phyloP scores from a whole-genome alignment of 2,329 filamentous ascomycete genomes.

The Pseudonectria buxi region DNA sequence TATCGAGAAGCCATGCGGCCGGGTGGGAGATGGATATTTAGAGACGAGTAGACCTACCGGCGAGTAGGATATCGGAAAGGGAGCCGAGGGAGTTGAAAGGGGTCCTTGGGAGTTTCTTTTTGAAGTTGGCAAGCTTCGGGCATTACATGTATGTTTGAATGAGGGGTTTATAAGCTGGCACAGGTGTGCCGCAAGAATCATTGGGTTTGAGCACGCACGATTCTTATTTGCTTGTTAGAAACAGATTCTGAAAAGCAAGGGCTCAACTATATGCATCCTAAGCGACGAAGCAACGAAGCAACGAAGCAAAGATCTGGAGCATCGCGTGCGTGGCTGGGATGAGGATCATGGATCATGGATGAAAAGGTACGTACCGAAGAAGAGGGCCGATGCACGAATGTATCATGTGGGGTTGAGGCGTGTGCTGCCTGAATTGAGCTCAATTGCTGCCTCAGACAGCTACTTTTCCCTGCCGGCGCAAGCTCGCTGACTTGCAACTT shows the following conservation, averaged over 20 bases:
- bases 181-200: conserved; percentile 3
- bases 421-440: background rate
- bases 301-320: too few species aligned
- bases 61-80: background rate
- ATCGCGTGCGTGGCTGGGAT: too few species aligned
- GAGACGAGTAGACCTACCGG: conserved; percentile 56
- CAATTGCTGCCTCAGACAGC: conserved; percentile 25
- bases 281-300: too few species aligned
- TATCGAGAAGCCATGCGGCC: conserved; percentile 75
- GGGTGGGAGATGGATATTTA: conserved; percentile 72
- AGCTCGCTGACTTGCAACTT: conserved; percentile 2
- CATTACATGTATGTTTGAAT: too few species aligned
- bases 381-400: background rate
- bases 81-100: background rate
- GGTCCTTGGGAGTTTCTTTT: background rate
- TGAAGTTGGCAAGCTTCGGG: too few species aligned
- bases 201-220: conserved; percentile 10
- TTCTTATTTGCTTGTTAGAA: too few species aligned
- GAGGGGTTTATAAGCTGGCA: too few species aligned
- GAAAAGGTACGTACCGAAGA: too few species aligned
- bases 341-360: too few species aligned
- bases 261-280: too few species aligned
- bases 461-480: conserved; percentile 11
- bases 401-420: background rate
- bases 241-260: too few species aligned